These are phyloP conservation scores for Bauhinia variegata DNA, from an alignment of 306 rosid genomes.

Conservation along the genomic window DNA sequence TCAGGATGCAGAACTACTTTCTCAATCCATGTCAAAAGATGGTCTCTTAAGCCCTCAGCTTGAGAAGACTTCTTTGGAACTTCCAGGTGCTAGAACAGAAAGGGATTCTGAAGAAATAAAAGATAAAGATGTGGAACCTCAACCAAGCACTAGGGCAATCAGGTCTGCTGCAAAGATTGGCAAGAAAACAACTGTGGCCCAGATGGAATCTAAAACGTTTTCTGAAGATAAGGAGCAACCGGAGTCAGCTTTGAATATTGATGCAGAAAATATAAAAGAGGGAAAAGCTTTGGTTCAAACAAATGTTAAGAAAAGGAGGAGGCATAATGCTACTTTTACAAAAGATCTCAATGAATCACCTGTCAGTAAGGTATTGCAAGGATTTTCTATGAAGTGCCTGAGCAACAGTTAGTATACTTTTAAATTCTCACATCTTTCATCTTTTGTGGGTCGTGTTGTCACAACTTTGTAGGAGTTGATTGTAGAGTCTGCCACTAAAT, in stretches of 20 bases:
- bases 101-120: conserved; percentile 40
- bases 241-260: conserved; percentile 37
- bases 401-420: not conserved
- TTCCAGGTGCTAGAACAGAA: conserved; percentile 20
- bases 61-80: conserved; percentile 35
- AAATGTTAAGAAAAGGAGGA: conserved; percentile 37
- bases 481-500: conserved; percentile 38
- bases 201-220: conserved; percentile 28
- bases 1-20: conserved; percentile 33
- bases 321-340: conserved; percentile 24
- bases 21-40: conserved; percentile 36
- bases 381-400: conserved; percentile 16
- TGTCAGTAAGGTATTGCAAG: conserved; percentile 45
- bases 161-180: conserved; percentile 30
- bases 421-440: conserved; percentile 25
- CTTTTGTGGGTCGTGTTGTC: conserved; percentile 13
- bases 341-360: conserved; percentile 46
- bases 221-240: conserved; percentile 40
- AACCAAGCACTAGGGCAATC: conserved; percentile 24
- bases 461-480: conserved; percentile 32
- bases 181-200: conserved; percentile 38
- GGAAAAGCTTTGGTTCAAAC: conserved; percentile 25
- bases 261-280: conserved; percentile 36
- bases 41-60: conserved; percentile 29
- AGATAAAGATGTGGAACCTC: conserved; percentile 29